Base-by-base conservation (phyloP, 192 early-diverging fungal species). In the Linnemannia schmuckeri region DNA sequence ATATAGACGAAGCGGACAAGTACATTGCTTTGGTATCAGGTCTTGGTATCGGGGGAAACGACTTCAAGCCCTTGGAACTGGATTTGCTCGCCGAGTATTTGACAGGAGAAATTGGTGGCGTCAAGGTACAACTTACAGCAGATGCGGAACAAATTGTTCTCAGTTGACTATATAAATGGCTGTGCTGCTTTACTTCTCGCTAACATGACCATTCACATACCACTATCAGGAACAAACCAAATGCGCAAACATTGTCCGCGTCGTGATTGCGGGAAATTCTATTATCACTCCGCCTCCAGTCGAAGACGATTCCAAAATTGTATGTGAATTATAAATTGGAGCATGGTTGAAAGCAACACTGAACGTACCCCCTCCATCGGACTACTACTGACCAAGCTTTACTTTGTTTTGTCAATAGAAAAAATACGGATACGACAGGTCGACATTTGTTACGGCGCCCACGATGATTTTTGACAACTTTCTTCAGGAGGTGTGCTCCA, bases 11-110 rank as follows among this genome's bases (percentile, higher is more conserved):
- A 30, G 83, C 83, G 17, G 92, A 94, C 74, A 89, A 89, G 76
- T 96, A 90, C 76, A 91, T 99, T 27, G 97, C 96, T 12, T 66
- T 98, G 49, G 88, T 97, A 1, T 97, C 96, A 6, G 97, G 98
- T 6, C 81, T 99, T 30, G 92, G 92, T 73, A 90, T 96, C 72
- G 95, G 92, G 18, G 79, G 80, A 1, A 85, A 86, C 9, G 88
- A 79, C 33, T 89, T 89, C 8, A 82, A 89, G 37, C 88, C 89
- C 13, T 82, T 96, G 78, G 91, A 94, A 40, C 72, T 94, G 72
- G 93, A 98, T 85, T 47, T 98, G 47, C 82, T 98, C 54, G 77
- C 92, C 15, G 97, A 98, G 81, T 97, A 89, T 72, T 76, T 99
- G 27, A 90, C 93, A 38, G 98, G 97, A 63, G 94, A 93, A 83